A percentile compares a stretch with the other conserved stretches of the same genome.
Evolutionary conservation across 805 yeast species (phyloP).

Genomic region (Pichia heedii): DNA sequence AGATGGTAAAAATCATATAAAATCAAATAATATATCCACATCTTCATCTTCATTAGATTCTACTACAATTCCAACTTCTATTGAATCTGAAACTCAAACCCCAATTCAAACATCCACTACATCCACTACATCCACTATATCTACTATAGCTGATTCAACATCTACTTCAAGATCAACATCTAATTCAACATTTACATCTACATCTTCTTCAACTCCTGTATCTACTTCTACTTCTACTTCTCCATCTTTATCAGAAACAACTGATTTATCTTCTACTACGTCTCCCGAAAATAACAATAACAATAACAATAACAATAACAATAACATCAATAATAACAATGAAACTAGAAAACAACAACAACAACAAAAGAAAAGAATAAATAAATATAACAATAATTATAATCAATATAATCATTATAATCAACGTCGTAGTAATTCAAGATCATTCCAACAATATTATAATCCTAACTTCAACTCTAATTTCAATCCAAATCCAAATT

Average conservation of each 20-base stretch:
- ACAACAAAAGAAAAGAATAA: neutral
- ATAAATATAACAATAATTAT: slow-evolving; percentile 6
- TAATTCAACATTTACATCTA: neutral
- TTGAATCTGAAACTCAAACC: neutral
- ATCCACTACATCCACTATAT: neutral
- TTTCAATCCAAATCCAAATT: neutral
- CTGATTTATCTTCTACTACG: neutral
- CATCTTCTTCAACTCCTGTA: neutral
- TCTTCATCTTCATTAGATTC: no score
- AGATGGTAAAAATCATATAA: neutral
- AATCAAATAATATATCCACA: no score
- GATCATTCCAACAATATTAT: neutral
- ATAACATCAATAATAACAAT: slow-evolving; percentile 1
- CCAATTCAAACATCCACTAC: neutral
- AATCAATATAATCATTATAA: neutral
- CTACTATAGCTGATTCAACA: neutral
- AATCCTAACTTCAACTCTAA: slow-evolving; percentile 4
- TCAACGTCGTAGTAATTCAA: neutral
- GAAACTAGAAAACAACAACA: no score
- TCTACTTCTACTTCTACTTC: slow-evolving; percentile 2
- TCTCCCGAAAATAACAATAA: neutral
- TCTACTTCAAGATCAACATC: neutral
- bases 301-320: slow-evolving; percentile 11
- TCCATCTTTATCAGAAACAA: slow-evolving; percentile 3
- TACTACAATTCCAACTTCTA: no score